A percentile compares a stretch with the other conserved stretches of the same genome.
phyloP scores from a whole-genome alignment of 176 grass and related monocot genomes.

The Zizania latifolia region DNA sequence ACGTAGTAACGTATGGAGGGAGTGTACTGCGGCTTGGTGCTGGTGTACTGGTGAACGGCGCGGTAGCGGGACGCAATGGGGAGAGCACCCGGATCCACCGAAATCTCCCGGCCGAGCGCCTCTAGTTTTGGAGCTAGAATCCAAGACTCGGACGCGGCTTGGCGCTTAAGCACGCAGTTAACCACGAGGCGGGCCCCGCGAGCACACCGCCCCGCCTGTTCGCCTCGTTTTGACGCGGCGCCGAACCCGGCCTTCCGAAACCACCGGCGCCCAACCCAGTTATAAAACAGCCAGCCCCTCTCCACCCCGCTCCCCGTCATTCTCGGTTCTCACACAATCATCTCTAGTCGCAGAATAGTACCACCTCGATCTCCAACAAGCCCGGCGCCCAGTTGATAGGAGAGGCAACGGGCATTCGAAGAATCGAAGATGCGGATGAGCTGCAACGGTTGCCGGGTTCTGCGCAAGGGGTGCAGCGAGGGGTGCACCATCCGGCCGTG shows the following conservation, averaged over 20 bases:
- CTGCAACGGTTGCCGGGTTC: constrained; percentile 64
- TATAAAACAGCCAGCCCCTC: constrained; percentile 6
- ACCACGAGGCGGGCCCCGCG: not conserved
- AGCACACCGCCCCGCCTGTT: not conserved
- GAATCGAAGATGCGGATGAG: constrained; percentile 52
- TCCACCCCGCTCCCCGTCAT: not conserved
- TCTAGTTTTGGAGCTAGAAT: constrained; percentile 1
- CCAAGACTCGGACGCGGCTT: constrained; percentile 18
- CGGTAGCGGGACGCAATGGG: not conserved
- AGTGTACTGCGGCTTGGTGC: not conserved
- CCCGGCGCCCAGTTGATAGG: constrained; percentile 14
- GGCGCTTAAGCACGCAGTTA: not conserved
- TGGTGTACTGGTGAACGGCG: not conserved
- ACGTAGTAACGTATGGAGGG: not conserved
- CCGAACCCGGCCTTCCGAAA: constrained; percentile 34
- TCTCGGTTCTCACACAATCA: not conserved
- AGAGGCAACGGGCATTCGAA: no score
- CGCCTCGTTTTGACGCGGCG: constrained; percentile 1
- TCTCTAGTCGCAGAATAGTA: not conserved
- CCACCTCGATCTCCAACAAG: not conserved
- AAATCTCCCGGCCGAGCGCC: not conserved
- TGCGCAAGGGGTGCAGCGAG: constrained; percentile 58
- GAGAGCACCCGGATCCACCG: not conserved
- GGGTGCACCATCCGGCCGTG: constrained; percentile 58
- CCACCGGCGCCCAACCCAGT: constrained; percentile 16